Base-by-base conservation (phyloP, 2,329 filamentous ascomycete genomes). In the Penicillium brevicompactum region DNA sequence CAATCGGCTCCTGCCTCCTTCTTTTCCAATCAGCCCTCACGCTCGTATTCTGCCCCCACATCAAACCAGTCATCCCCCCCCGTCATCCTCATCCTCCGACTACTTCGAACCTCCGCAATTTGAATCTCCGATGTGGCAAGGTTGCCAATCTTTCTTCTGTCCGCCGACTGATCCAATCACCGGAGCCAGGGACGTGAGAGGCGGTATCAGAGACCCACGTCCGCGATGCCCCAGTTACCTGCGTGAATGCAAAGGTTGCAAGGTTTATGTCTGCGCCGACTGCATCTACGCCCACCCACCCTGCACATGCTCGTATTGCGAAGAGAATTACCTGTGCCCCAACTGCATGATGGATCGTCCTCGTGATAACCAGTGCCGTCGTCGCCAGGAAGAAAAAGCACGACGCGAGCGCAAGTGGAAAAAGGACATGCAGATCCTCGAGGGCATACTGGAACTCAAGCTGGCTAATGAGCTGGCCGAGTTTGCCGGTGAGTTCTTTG, bases 141-240 rank as follows among this genome's bases (percentile, higher is more conserved):
- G 78, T 16, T 80, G 78, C 57, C 75, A 77, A 53, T 77, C 78
- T 8, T 77, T 80, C 57, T 78, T 79, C 60, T 80, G 78, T 53
- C 76, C 77, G 1, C 70, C 52, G 11, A 27, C 24, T 34, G 52
- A 51, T 30, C 47, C 47, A 18, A 46, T 51, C 42, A 51, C 47
- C 21, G 47, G 46, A 27, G 27, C 41, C 41, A 51, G 52, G 41
- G 52, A 54, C 45, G 32, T 50, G 18, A 45, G 52, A 54, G 41
- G 76, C 38, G 65, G 72, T 5, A 62, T 76, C 11, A 75, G 76
- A 10, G 78, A 80, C 56, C 76, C 78, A 53, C 76, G 78, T 5
- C 72, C 75, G 55, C 70, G 76, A 30, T 80, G 78, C 60, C 64
- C 71, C 11, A 77, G 74, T 49, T 61, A 73, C 30, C 69, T 80